phyloP scores from a whole-genome alignment of 23 red algal species.

The Porphyridium purpureum region DNA sequence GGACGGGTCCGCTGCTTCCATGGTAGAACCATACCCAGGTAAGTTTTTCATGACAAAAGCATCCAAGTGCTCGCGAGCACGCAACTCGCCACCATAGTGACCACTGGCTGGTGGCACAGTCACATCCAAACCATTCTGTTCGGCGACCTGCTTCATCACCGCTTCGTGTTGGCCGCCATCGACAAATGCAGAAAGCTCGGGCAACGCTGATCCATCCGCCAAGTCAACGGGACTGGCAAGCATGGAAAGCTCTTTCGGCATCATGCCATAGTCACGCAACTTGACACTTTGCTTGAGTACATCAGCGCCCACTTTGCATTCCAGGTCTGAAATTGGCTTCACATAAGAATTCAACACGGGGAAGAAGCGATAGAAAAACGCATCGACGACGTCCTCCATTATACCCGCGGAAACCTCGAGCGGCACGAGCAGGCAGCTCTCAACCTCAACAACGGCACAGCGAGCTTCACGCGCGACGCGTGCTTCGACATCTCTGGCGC shows the following conservation, averaged over 20 bases:
- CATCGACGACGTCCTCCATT: neutral
- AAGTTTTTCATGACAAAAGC: neutral
- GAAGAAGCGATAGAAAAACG: neutral
- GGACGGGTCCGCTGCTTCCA: neutral
- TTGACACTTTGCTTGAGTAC: too few relatives aligned
- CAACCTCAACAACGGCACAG: conserved; percentile 7
- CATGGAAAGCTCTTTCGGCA: too few relatives aligned
- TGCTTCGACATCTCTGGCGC: neutral
- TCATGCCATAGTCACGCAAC: too few relatives aligned
- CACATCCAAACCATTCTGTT: neutral
- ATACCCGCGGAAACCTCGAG: neutral
- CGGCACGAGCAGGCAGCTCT: conserved; percentile 6
- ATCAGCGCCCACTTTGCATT: too few relatives aligned
- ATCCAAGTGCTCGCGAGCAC: neutral
- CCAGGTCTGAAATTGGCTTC: too few relatives aligned
- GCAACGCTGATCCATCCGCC: too few relatives aligned
- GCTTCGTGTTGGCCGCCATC: neutral
- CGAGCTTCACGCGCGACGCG: neutral
- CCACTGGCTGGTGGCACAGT: neutral
- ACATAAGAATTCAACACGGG: neutral
- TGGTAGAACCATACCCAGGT: neutral
- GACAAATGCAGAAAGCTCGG: too few relatives aligned
- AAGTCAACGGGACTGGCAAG: too few relatives aligned
- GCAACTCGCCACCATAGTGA: neutral
- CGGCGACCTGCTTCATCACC: neutral